Conservation (phyloP, 2,329 filamentous ascomycete genomes). For the Sporothrix dimorphospora region DNA sequence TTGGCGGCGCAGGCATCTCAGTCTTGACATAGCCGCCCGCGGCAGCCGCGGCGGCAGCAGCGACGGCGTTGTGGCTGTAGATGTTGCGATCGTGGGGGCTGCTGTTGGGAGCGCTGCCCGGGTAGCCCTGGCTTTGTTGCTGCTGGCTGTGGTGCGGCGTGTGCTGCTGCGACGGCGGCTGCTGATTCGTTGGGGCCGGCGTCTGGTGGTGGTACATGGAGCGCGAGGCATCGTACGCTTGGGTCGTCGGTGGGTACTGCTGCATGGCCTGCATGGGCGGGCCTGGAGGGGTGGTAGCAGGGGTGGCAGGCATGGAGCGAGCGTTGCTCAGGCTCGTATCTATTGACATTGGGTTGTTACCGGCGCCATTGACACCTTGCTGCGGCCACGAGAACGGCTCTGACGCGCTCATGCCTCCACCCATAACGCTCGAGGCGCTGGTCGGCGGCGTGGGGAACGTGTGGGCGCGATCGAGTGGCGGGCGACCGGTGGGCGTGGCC, state of each 20-base stretch:
- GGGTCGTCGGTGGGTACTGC: constrained; percentile 69
- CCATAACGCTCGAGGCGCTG: constrained; percentile 84
- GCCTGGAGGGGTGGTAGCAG: constrained; percentile 86
- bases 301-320: constrained; percentile 87
- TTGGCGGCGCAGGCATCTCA: constrained; percentile 80
- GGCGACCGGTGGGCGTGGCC: constrained; percentile 56
- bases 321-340: constrained; percentile 78
- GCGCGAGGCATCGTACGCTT: constrained; percentile 75
- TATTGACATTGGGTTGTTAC: constrained; percentile 74
- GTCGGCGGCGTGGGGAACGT: constrained; percentile 94
- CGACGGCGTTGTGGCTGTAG: constrained; percentile 58
- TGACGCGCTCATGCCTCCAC: constrained; percentile 68
- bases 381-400: constrained; percentile 80
- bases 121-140: constrained; percentile 63
- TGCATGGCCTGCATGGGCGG: constrained; percentile 76
- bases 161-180: constrained; percentile 73
- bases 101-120: constrained; percentile 66
- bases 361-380: constrained; percentile 63
- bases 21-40: constrained; percentile 71
- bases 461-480: constrained; percentile 79
- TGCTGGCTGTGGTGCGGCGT: constrained; percentile 51
- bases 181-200: constrained; percentile 66
- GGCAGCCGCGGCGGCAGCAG: constrained; percentile 27
- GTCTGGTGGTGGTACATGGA: constrained; percentile 76
- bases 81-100: constrained; percentile 64